phyloP scores from a whole-genome alignment of 2,329 filamentous ascomycete species.

The Davidsoniella neocaledoniae region DNA sequence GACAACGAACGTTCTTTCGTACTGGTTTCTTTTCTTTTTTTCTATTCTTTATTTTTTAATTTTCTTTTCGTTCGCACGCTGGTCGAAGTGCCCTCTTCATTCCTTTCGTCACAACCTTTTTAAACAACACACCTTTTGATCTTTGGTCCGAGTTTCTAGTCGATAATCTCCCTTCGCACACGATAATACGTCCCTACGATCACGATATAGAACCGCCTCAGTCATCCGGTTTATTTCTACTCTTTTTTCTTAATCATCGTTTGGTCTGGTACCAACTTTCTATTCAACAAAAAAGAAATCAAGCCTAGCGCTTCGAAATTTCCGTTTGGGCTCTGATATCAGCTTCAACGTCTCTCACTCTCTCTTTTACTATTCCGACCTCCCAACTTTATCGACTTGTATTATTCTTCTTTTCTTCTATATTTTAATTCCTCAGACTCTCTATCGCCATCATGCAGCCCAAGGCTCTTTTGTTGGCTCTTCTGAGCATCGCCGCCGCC shows the following conservation, averaged over 20 bases:
- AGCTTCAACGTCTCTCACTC: conserved; percentile 16
- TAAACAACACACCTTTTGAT: background rate
- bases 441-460: conserved; percentile 31
- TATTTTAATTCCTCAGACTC: background rate
- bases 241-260: conserved; percentile 20
- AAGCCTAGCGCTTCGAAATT: conserved; percentile 1
- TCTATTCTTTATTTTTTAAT: conserved; percentile 2
- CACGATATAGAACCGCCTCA: conserved; percentile 1
- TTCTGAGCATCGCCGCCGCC: conserved; percentile 29
- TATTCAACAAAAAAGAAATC: conserved; percentile 16
- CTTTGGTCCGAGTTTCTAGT: background rate
- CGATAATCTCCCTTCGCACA: background rate
- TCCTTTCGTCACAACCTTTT: conserved; percentile 6
- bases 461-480: conserved; percentile 31
- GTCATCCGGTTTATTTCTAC: conserved; percentile 2
- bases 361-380: conserved; percentile 15
- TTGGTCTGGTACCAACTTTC: conserved; percentile 35
- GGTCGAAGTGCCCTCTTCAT: conserved; percentile 12
- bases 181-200: background rate
- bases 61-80: conserved; percentile 12
- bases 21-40: conserved; percentile 5
- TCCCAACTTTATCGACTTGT: background rate
- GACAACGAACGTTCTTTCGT: conserved; percentile 11
- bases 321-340: no score
- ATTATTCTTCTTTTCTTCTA: conserved; percentile 13